Conservation (phyloP, 2,329 filamentous ascomycete genomes). For the Aspergillus quadrilineatus region DNA sequence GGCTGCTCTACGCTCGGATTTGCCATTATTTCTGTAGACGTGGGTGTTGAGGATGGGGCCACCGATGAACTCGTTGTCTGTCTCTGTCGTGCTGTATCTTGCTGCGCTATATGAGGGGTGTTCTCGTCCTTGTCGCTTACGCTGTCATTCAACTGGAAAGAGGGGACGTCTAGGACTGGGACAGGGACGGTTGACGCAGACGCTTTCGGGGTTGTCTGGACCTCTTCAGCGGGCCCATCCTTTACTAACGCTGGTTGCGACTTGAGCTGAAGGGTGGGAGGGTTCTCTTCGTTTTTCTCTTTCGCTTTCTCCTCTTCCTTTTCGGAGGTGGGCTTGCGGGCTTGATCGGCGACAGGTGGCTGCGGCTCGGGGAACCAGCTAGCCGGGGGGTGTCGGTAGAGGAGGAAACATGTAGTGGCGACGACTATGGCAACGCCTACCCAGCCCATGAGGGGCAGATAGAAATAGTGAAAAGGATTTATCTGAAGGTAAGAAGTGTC, state of each 20-base stretch:
- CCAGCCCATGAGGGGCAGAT: constrained; percentile 41
- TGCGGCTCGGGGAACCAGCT: constrained; percentile 30
- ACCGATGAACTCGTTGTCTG: constrained; percentile 13
- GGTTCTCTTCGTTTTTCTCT: constrained; percentile 3
- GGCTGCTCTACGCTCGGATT: background rate
- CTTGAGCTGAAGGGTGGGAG: constrained; percentile 9
- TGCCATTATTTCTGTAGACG: constrained; percentile 11
- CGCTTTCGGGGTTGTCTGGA: constrained; percentile 40
- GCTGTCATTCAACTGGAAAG: constrained; percentile 31
- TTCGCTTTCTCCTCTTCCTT: constrained; percentile 3
- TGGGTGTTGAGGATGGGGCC: background rate
- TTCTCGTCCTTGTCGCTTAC: constrained; percentile 9
- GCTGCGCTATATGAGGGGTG: constrained; percentile 1
- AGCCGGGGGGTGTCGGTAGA: constrained; percentile 40
- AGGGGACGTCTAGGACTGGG: constrained; percentile 31
- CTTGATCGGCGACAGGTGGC: constrained; percentile 11
- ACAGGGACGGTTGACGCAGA: constrained; percentile 26
- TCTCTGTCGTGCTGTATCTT: constrained; percentile 11
- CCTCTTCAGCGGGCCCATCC: constrained; percentile 21
- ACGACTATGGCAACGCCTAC: constrained; percentile 41
- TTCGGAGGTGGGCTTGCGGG: constrained; percentile 14
- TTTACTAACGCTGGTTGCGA: constrained; percentile 10
- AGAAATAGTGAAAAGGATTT: background rate
- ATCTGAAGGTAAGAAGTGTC: background rate
- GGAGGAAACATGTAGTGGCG: constrained; percentile 40